Base-by-base conservation (phyloP, 192 early-diverging fungal genomes). In the Coemansia sp. region DNA sequence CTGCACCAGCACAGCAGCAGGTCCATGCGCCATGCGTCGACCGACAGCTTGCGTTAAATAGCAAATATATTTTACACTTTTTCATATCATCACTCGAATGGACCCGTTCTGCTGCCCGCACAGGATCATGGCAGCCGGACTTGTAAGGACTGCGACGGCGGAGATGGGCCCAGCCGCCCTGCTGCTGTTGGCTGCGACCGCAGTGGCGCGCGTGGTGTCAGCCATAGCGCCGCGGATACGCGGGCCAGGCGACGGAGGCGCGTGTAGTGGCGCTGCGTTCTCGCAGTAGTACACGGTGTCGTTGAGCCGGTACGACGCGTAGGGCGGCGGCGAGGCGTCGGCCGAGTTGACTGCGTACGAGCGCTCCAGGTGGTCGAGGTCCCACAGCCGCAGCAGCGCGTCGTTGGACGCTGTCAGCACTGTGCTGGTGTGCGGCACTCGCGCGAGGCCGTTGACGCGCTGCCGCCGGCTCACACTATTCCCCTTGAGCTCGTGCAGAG, bases 351-450 rank as follows among this genome's bases (percentile, higher is more conserved):
- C 81, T 3, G 95, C 84, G 72, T 87, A 90, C 3, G 92, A 94
- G 17, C 91, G 82, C 29, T 94, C 92, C 34, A 92, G 73, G 21
- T 77, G 73, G 7, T 77, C 78, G 21, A 84, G 82, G 69, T 94
- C 90, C 92, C 94, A 94, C 65, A 90, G 92, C n/a, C 95, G 80
- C 34, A 98, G 76, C 75, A 95, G 94, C 37, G 92, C 87, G 80
- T 97, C 95, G 5, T 87, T 89, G 1, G 51, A 55, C 25, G 23
- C 51, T 0, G 51, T 9, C 25, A 55, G 25, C 51, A 55, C 51
- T 2, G 51, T 9, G 25, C 25, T 15, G 5, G 94, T 93, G 0
- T 90, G 84, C 11, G 72, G 51, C 2, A 84, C 75, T 57, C 84
- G 85, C n/a, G 86, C 76, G 9, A 93, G 65, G 3, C 88, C 86